Evolutionary conservation across 805 yeast species (phyloP), one percentile per base, ranked within the genome.

Genomic region (Ogataea corticis): DNA sequence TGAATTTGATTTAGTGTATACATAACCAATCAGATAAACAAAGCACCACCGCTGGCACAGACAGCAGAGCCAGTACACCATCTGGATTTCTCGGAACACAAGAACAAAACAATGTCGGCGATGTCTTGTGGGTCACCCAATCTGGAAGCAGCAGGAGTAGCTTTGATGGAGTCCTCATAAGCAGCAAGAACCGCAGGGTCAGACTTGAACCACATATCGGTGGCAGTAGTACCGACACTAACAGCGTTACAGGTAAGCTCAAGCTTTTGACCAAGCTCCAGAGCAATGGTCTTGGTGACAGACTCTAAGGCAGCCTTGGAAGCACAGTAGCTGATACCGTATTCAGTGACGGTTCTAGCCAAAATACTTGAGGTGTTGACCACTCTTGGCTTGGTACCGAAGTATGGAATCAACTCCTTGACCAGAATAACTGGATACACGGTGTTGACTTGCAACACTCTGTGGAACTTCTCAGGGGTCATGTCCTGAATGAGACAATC

Each of bases 101-200:
- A 33, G 37, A 50, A 50, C 4, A 44, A 51, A 17, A 51, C 55
- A 44, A 50, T 48, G 14, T 44, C 45, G 11, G 56, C 58, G 35
- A 54, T 52, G 27, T 54, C 58, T n/a, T 48, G 45, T 13, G 58
- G 56, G 23, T 33, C 36, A 21, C 55, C 58, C n/a, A 54, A 41
- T 37, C 58, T 49, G 21, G 48, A 38, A 3, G 52, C 56, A 17
- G 55, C 54, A 14, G 58, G 54, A 9, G 54, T 53, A 15, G 19
- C 39, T 4, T 37, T 29, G 23, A 49, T 43, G 5, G 12, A 21
- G 6, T 38, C 43, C 6, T 42, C 49, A 38, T 44, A 46, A 12
- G 39, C 48, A 21, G 41, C 40, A 30, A 53, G 33, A 13, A 49
- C 46, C 2, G 38, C 48, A 29, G 51, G 52, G 13, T 46, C 49